Evolutionary conservation across 352 stramenopile species (phyloP), one percentile per base, ranked within the genome.

Genomic region (Phytophthora meadii): DNA sequence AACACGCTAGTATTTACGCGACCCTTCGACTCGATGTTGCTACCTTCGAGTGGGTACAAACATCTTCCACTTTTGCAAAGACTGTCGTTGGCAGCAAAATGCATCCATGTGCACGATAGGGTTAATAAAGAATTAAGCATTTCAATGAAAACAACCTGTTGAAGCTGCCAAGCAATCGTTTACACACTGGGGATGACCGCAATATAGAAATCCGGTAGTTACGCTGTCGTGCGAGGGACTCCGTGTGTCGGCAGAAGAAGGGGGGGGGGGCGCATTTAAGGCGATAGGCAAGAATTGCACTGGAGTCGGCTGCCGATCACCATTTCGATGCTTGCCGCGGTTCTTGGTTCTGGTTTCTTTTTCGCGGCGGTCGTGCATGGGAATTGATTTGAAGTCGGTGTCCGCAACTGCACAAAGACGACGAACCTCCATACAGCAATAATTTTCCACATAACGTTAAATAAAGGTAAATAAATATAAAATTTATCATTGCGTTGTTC

Each of bases 321-420:
- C 32, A 44, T 55, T 55, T 45, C 48, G 48, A 28, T 34, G 48
- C 32, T 42, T 55, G 30, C 32, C 48, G n/a, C 48, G n/a, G 32
- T 40, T 47, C 14, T 27, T 41, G 50, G 22, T 39, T 57, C 50
- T 57, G 50, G 11, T 57, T 57, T 57, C 50, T 57, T 57, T 57
- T 57, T 57, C 50, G 50, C 24, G 19, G 34, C 36, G 19, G 50
- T 27, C 49, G 7, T 36, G 30, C n/a, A 24, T 30, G 32, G 19
- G 12, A 11, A 10, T 36, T 36, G 25, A 46, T 55, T 55, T 45
- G 49, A 32, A 44, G 12, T 30, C 34, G 49, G 19, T 55, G 9
- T 14, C 32, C 44, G 49, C 50, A 57, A 25, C 46, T 39, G 22
- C 36, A 24, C 50, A 10, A 19, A 17, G 30, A 42, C n/a, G 28